Evolutionary conservation across 2,329 filamentous ascomycete genomes (phyloP).

Genomic region (Alternaria panax): DNA sequence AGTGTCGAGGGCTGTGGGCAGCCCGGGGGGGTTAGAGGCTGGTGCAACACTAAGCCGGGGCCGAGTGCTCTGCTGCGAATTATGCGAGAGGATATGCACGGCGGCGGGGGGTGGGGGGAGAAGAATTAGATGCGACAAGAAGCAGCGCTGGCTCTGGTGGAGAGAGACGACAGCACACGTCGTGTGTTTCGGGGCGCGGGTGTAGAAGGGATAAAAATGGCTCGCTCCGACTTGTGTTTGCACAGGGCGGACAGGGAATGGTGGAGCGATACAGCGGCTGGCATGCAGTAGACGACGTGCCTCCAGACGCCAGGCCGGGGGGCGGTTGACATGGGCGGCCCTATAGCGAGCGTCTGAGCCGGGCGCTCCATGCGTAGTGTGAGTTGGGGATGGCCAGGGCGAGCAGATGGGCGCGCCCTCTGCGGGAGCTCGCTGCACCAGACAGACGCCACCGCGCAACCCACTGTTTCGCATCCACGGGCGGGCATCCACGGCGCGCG

Average conservation of each 20-base stretch:
- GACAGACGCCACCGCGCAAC: constrained; percentile 27
- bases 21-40: constrained; percentile 31
- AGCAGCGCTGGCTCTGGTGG: constrained; percentile 4
- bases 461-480: constrained; percentile 35
- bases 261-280: constrained; percentile 18
- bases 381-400: constrained; percentile 20
- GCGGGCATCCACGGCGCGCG: constrained; percentile 2
- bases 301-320: constrained; percentile 24
- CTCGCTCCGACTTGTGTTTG: constrained; percentile 24
- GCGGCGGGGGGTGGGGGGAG: neutral
- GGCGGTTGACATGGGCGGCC: constrained; percentile 19
- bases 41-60: constrained; percentile 30
- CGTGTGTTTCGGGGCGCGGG: constrained; percentile 20
- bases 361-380: constrained; percentile 4
- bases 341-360: constrained; percentile 10
- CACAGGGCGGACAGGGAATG: constrained; percentile 8
- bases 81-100: neutral
- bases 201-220: constrained; percentile 35
- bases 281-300: constrained; percentile 13
- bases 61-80: constrained; percentile 8
- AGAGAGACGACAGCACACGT: constrained; percentile 15
- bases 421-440: constrained; percentile 16
- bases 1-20: constrained; percentile 43
- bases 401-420: constrained; percentile 24
- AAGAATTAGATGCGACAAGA: neutral